Conservation (phyloP, 2,329 filamentous ascomycete genomes). For the Proliferodiscus dingleyae region DNA sequence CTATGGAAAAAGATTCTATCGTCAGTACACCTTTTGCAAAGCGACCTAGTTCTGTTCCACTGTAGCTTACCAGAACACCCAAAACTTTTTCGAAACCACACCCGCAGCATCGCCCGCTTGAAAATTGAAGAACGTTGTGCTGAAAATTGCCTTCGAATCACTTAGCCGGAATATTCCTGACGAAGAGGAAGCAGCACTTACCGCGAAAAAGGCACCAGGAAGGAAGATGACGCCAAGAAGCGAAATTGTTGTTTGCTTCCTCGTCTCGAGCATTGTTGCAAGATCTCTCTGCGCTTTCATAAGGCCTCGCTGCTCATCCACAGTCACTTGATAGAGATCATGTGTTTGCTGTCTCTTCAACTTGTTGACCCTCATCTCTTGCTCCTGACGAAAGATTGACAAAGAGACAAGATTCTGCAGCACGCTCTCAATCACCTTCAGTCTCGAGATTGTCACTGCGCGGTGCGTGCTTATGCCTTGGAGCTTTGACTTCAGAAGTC, state of each 20-base stretch:
- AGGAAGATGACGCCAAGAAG: constrained; percentile 6
- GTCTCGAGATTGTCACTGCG: constrained; percentile 4
- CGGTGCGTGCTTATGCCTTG: constrained; percentile 3
- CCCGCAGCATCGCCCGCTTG: no score
- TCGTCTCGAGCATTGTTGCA: constrained; percentile 2
- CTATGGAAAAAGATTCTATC: no score
- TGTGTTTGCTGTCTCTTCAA: not conserved
- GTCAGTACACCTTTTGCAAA: no score
- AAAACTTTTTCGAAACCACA: no score
- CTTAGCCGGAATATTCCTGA: no score
- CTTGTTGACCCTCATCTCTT: constrained; percentile 3
- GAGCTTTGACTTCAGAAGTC: no score
- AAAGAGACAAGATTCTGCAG: constrained; percentile 5
- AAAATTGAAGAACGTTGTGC: no score
- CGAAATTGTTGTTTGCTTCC: constrained; percentile 8
- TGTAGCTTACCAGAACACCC: no score
- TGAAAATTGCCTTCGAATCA: no score
- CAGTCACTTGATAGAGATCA: not conserved
- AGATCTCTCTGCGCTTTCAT: constrained; percentile 4
- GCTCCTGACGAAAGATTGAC: constrained; percentile 5
- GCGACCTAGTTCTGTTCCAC: no score
- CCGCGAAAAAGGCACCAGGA: constrained; percentile 5
- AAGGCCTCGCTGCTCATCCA: constrained; percentile 3
- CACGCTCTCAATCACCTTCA: constrained; percentile 4
- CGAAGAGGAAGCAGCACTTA: not conserved